Evolutionary conservation across 805 yeast genomes (phyloP), one percentile per base, ranked within the genome.

Genomic region (Ascoidea rubescens): DNA sequence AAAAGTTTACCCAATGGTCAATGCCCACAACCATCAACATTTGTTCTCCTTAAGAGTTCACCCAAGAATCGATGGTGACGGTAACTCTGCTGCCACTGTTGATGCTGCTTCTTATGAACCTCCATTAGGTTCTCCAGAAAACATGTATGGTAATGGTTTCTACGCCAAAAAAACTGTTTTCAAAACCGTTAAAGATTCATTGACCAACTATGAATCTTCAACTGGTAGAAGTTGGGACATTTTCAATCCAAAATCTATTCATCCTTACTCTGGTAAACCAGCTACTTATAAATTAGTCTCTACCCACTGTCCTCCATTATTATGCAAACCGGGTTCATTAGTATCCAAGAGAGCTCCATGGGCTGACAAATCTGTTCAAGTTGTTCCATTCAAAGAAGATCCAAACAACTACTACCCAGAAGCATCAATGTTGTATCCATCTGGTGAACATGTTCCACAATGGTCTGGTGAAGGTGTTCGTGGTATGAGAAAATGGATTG

Each of bases 11-110:
- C 93, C 93, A 54, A 77, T 78, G 58, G 87, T 82, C 52, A 83
- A 83, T 62, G 95, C 95, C 46, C 91, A 85, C 70, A 84, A 85
- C 67, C 95, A 85, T 69, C 95, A 86, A 74, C 93, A 85, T 70
- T 68, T 85, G 70, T 85, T 85, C 67, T 77, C 87, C 17, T 72
- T 85, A 58, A 77, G 95, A 72, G 64, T 85, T 58, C 86, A 86
- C 64, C 91, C 95, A 58, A 77, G 88, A 73, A 70, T 85, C 56
- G 93, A 85, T 59, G 93, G 93, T 61, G 85, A 80, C 56, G 79
- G 79, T 59, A 86, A 85, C 71, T 81, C 90, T 51, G 84, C 81
- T 52, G 84, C 84, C 45, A 73, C 73, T 54, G 71, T 78, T 46
- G 91, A 85, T 63, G 89, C 85, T 51, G 65, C 68, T 48, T 67